Conservation (phyloP, 2,329 filamentous ascomycete genomes). For the Diaporthe sp. region DNA sequence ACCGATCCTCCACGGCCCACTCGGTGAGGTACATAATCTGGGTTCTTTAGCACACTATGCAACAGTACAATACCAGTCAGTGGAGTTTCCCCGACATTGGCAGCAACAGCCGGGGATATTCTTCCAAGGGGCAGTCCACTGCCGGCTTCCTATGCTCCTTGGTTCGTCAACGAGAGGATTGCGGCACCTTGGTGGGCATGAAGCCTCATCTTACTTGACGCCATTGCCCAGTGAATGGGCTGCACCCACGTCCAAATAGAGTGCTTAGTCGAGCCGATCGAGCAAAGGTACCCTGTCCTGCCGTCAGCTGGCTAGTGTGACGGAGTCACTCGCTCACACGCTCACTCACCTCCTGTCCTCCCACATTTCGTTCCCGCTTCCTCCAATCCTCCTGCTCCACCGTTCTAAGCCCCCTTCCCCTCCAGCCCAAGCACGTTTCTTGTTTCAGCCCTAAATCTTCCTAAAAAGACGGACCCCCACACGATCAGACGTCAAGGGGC, state of each 20-base stretch:
- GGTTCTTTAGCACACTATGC: slow-evolving; percentile 25
- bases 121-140: background rate
- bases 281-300: slow-evolving; percentile 15
- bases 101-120: slow-evolving; percentile 4
- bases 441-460: slow-evolving; percentile 34
- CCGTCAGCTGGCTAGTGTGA: slow-evolving; percentile 14
- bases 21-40: slow-evolving; percentile 14
- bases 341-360: background rate
- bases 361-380: background rate
- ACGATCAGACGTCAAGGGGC: slow-evolving; percentile 28
- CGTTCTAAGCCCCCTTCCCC: background rate
- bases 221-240: slow-evolving; percentile 29
- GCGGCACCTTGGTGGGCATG: slow-evolving; percentile 7
- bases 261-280: slow-evolving; percentile 34
- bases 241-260: slow-evolving; percentile 31
- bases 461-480: slow-evolving; percentile 24
- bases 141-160: background rate
- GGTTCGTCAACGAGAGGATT: background rate
- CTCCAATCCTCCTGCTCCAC: slow-evolving; percentile 17
- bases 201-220: slow-evolving; percentile 32
- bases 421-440: background rate
- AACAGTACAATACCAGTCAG: slow-evolving; percentile 1
- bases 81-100: background rate
- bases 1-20: slow-evolving; percentile 14
- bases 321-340: background rate